Conservation (phyloP, 371 early-diverging fungal species). For the Fennellomyces sp. region DNA sequence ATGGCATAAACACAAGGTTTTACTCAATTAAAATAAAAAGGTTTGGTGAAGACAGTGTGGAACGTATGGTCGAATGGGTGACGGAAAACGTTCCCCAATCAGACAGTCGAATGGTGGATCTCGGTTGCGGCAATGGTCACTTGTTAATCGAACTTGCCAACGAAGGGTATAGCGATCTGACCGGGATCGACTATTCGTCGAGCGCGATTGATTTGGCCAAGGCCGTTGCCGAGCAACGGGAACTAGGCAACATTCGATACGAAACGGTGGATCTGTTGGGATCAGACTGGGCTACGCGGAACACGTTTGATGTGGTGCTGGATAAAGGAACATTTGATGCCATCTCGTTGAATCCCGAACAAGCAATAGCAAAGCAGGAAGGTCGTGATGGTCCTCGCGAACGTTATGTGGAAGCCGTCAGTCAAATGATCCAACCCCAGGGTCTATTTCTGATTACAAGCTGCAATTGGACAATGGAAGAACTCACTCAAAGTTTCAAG, state of each 20-base stretch:
- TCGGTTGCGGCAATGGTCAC: constrained; percentile 95
- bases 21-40: constrained; percentile 23
- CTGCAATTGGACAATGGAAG: constrained; percentile 93
- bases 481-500: constrained; percentile 70
- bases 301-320: constrained; percentile 67
- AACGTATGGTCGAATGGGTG: constrained; percentile 87
- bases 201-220: constrained; percentile 74
- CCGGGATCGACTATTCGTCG: constrained; percentile 87
- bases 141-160: constrained; percentile 74
- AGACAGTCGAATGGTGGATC: constrained; percentile 64
- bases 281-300: constrained; percentile 36
- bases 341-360: constrained; percentile 74
- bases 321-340: constrained; percentile 97
- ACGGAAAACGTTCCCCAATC: constrained; percentile 41
- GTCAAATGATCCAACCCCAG: constrained; percentile 35
- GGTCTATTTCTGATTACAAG: constrained; percentile 81
- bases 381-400: constrained; percentile 40
- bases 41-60: constrained; percentile 87
- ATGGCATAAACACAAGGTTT: background rate
- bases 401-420: constrained; percentile 31
- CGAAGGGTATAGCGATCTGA: constrained; percentile 69
- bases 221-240: constrained; percentile 52
- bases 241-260: constrained; percentile 48
- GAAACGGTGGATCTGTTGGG: constrained; percentile 69
- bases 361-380: constrained; percentile 37